phyloP scores from a whole-genome alignment of 805 yeast species.

The Lipomyces oligophaga region DNA sequence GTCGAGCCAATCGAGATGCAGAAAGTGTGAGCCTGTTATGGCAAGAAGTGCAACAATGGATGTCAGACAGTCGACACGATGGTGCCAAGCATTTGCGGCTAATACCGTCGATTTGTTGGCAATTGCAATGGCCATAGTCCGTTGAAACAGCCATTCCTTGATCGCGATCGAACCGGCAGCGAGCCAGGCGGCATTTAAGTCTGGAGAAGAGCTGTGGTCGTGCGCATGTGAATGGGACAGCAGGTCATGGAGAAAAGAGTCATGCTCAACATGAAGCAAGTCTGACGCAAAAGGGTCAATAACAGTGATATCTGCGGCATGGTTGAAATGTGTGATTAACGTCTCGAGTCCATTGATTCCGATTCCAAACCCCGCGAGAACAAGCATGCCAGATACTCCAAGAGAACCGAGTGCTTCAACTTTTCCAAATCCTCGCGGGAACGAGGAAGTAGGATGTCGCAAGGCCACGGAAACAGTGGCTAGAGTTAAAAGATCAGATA shows the following conservation, averaged over 20 bases:
- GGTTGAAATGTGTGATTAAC: conserved; percentile 15
- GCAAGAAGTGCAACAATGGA: conserved; percentile 86
- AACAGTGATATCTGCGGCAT: conserved; percentile 2
- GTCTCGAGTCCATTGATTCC: conserved; percentile 60
- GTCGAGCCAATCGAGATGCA: conserved; percentile 79
- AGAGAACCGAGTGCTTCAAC: conserved; percentile 89
- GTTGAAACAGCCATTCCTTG: conserved; percentile 83
- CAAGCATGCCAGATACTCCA: conserved; percentile 75
- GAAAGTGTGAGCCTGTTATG: conserved; percentile 76
- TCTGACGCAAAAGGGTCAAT: conserved; percentile 5
- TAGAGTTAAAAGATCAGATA: conserved; percentile 83
- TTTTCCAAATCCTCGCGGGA: conserved; percentile 89
- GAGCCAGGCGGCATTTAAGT: conserved; percentile 93
- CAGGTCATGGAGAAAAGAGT: conserved; percentile 6
- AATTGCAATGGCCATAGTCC: conserved; percentile 76
- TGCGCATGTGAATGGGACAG: conserved; percentile 48
- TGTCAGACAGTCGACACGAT: conserved; percentile 88
- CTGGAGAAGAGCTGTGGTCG: conserved; percentile 45
- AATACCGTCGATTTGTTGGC: conserved; percentile 80
- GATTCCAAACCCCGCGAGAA: conserved; percentile 84
- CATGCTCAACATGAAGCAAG: conserved; percentile 3
- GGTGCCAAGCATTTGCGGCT: conserved; percentile 98
- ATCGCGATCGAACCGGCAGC: conserved; percentile 84
- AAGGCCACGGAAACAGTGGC: conserved; percentile 78
- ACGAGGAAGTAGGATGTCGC: conserved; percentile 53